Percentiles rank a stretch among this genome's conserved stretches.
Conservation (phyloP, 129 eudicot genomes). For the Oenanthe sinensis region DNA sequence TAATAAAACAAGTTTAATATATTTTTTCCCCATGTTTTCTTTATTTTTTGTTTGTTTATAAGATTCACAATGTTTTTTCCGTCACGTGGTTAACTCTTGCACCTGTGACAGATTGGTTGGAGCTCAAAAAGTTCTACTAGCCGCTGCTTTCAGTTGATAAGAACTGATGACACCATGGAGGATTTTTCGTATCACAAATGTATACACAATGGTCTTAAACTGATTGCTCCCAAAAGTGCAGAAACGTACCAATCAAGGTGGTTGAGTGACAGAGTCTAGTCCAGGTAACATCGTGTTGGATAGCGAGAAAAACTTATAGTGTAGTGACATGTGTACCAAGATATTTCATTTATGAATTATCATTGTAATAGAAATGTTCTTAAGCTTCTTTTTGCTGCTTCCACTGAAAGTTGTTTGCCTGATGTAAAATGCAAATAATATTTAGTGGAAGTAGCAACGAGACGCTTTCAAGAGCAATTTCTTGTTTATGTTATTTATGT, state of each 20-base stretch:
- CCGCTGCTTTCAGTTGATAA: conserved; percentile 68
- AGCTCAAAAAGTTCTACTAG: conserved; percentile 37
- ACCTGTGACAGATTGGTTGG: conserved; percentile 45
- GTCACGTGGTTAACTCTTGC: neutral
- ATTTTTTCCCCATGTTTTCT: too few relatives aligned
- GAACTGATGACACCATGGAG: conserved; percentile 57
- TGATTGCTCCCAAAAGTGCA: conserved; percentile 38
- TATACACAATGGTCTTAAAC: conserved; percentile 49
- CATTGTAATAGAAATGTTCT: conserved; percentile 21
- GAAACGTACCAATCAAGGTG: conserved; percentile 29
- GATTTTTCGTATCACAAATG: conserved; percentile 88
- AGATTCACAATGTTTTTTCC: neutral
- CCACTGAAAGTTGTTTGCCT: conserved; percentile 85
- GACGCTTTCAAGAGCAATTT: conserved; percentile 58
- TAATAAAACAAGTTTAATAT: too few relatives aligned
- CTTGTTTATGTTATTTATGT: conserved; percentile 9
- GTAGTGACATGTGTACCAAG: neutral
- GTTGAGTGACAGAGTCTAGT: conserved; percentile 22
- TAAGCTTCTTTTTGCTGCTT: conserved; percentile 99
- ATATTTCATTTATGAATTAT: neutral
- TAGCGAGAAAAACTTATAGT: neutral
- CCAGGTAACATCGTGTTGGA: neutral
- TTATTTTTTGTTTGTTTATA: neutral
- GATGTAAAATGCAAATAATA: conserved; percentile 24
- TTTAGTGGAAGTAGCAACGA: conserved; percentile 98